Percentiles rank a stretch among this genome's conserved stretches.
These are phyloP conservation scores for Sporothrix curviconia DNA, from an alignment of 2,329 filamentous ascomycete species.

Conservation along the genomic window DNA sequence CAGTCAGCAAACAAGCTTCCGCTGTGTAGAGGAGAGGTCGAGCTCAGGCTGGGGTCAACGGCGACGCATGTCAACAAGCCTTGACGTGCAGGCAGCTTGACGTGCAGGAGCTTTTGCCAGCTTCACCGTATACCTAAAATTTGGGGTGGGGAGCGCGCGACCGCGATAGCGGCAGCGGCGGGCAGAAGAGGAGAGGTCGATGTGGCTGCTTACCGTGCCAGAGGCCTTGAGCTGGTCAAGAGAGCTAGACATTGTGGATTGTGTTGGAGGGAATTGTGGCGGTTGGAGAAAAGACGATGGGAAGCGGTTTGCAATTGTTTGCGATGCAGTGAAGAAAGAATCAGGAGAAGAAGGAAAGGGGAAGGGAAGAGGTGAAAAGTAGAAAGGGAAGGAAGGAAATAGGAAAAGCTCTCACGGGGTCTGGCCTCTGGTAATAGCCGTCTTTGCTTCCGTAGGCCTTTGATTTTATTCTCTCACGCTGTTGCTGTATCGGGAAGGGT, in stretches of 20 bases:
- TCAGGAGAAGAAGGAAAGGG: neutral
- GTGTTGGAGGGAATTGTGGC: conserved; percentile 11
- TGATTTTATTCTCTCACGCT: conserved; percentile 4
- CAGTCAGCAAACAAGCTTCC: conserved; percentile 20
- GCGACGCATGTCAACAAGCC: neutral
- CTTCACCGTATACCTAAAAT: neutral
- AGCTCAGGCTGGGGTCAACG: too few species aligned
- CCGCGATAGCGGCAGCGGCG: neutral
- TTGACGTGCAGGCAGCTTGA: neutral
- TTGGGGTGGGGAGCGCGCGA: neutral
- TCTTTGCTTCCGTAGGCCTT: neutral
- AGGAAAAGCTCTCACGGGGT: conserved; percentile 6
- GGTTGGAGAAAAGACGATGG: neutral
- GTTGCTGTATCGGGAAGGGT: conserved; percentile 4
- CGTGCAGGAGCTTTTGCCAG: neutral
- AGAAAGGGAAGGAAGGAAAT: neutral
- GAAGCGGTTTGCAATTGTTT: neutral
- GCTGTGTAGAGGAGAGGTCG: too few species aligned
- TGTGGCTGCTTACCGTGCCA: conserved; percentile 68
- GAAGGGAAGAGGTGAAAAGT: neutral
- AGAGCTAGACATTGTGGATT: conserved; percentile 66
- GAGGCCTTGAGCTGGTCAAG: conserved; percentile 95
- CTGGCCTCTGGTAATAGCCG: conserved; percentile 10
- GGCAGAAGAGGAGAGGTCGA: conserved; percentile 25
- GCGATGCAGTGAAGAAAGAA: neutral